Evolutionary conservation across 257 asterid species (phyloP).

Genomic region (Primulina huaijiensis): DNA sequence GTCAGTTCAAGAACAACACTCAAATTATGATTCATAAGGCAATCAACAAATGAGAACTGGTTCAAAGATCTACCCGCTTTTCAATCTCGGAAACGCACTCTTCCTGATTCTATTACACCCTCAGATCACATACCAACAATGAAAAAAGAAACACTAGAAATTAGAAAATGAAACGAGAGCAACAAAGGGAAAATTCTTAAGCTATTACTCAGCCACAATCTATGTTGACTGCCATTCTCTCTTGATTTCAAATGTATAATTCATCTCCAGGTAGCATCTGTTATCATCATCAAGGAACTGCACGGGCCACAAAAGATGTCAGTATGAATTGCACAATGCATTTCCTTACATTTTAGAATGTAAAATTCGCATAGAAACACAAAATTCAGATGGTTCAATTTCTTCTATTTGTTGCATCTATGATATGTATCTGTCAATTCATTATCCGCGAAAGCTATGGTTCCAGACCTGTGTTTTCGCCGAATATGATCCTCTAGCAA

Average conservation of each 20-base stretch:
- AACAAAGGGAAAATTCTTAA: slow-evolving; percentile 22
- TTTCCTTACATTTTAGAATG: not conserved
- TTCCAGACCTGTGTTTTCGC: slow-evolving; percentile 41
- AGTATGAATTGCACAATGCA: not conserved
- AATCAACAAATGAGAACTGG: not conserved
- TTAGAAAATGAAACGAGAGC: slow-evolving; percentile 24
- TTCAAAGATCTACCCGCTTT: slow-evolving; percentile 23
- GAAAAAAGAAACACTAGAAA: slow-evolving; percentile 22
- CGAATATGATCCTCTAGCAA: slow-evolving; percentile 48
- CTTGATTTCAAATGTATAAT: slow-evolving; percentile 88
- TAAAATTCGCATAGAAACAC: not conserved
- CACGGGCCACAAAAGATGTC: not conserved
- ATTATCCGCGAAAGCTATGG: not conserved
- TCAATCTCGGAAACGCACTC: slow-evolving; percentile 30
- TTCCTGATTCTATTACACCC: slow-evolving; percentile 30
- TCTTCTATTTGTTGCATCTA: not conserved
- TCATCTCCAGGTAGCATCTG: slow-evolving; percentile 93
- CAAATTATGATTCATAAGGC: slow-evolving; percentile 22
- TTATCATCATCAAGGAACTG: slow-evolving; percentile 95
- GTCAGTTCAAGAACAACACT: slow-evolving; percentile 25
- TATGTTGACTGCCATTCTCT: slow-evolving; percentile 70
- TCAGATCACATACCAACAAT: slow-evolving; percentile 28
- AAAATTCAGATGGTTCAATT: not conserved
- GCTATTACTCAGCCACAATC: slow-evolving; percentile 22
- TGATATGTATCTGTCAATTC: not conserved